Percentiles rank a stretch among this genome's conserved stretches.
These are phyloP conservation scores for Porcisia deanei DNA, from an alignment of 208 protist genomes.

Conservation along the genomic window DNA sequence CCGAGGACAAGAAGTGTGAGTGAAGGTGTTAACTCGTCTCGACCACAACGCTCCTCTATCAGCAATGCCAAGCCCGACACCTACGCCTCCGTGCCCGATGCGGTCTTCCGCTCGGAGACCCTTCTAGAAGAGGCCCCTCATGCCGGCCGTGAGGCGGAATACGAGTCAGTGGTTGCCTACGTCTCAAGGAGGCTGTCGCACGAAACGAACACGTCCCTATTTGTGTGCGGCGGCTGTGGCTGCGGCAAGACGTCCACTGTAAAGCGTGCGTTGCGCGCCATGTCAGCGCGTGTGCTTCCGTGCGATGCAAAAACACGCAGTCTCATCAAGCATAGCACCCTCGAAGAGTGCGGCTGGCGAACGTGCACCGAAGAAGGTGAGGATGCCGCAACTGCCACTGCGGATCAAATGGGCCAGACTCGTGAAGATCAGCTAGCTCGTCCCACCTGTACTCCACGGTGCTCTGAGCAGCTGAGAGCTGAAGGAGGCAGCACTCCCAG, in stretches of 20 bases:
- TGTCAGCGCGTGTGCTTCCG: slow-evolving; percentile 51
- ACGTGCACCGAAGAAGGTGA: background rate
- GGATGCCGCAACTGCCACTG: background rate
- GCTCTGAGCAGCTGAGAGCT: background rate
- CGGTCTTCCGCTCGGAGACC: slow-evolving; percentile 12
- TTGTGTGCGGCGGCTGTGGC: slow-evolving; percentile 85
- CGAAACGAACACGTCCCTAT: slow-evolving; percentile 49
- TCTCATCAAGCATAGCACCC: slow-evolving; percentile 20
- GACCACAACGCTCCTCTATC: background rate
- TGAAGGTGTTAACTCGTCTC: background rate
- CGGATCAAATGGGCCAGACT: background rate
- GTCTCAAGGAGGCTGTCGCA: slow-evolving; percentile 42
- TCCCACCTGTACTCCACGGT: background rate
- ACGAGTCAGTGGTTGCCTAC: slow-evolving; percentile 52
- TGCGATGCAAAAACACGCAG: slow-evolving; percentile 38
- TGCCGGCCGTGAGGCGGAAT: slow-evolving; percentile 57
- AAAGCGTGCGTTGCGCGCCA: slow-evolving; percentile 65
- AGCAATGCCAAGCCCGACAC: background rate
- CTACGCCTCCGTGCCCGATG: background rate
- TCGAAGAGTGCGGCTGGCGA: slow-evolving; percentile 26
- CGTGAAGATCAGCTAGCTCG: background rate
- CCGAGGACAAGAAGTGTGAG: background rate
- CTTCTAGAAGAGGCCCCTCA: slow-evolving; percentile 29
- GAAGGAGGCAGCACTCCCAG: background rate
- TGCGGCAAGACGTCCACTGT: slow-evolving; percentile 85